These are phyloP conservation scores for Quercus ilex DNA, from an alignment of 306 rosid genomes.

Conservation along the genomic window DNA sequence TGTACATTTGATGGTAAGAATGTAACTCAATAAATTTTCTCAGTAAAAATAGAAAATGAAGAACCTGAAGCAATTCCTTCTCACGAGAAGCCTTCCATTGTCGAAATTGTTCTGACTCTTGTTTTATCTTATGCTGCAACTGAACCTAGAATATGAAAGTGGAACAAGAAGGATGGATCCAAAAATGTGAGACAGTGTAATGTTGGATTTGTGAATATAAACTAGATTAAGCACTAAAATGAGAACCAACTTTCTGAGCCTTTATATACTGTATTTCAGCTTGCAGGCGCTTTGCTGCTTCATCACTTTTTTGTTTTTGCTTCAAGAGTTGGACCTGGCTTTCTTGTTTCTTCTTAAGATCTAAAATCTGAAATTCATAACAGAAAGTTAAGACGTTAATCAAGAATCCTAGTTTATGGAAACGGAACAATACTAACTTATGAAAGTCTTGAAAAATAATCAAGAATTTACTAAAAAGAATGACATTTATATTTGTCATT, in stretches of 20 bases:
- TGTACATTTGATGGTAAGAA: neutral
- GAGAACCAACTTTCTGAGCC: conserved; percentile 62
- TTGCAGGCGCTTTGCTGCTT: conserved; percentile 72
- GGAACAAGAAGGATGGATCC: conserved; percentile 11
- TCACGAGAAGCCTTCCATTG: conserved; percentile 81
- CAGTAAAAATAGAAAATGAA: conserved; percentile 15
- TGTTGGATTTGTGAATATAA: neutral
- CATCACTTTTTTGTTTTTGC: conserved; percentile 81
- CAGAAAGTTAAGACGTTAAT: neutral
- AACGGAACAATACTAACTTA: conserved; percentile 1
- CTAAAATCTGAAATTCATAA: conserved; percentile 51
- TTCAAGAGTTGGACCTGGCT: conserved; percentile 67
- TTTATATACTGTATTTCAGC: conserved; percentile 75
- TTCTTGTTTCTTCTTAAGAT: conserved; percentile 81
- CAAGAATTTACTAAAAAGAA: conserved; percentile 14
- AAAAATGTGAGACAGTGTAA: neutral
- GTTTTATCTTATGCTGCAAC: conserved; percentile 77
- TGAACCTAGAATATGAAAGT: conserved; percentile 52
- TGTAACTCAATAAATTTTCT: neutral
- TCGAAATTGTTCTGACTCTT: conserved; percentile 78
- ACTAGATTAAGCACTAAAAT: conserved; percentile 6
- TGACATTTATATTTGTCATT: conserved; percentile 6
- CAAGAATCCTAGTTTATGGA: neutral
- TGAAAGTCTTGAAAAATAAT: neutral
- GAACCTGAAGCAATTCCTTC: conserved; percentile 79